Percentiles rank a stretch among this genome's conserved stretches.
Evolutionary conservation across 2,329 filamentous ascomycete genomes (phyloP).

Genomic region (Colletotrichum sp.): DNA sequence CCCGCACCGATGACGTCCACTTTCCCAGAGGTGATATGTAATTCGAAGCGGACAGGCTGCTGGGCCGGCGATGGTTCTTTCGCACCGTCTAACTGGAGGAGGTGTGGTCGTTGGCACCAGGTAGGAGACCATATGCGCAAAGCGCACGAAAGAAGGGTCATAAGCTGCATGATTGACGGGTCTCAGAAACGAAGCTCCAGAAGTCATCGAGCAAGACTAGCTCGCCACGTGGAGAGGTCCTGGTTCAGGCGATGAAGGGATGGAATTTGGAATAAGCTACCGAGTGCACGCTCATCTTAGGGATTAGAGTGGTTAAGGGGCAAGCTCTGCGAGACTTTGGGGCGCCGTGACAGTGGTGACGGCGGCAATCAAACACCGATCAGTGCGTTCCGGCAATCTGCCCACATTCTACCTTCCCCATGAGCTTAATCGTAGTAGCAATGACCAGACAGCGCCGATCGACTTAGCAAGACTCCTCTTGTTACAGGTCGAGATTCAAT

Average conservation of each 20-base stretch:
- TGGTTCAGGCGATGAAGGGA: not conserved
- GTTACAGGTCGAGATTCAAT: not conserved
- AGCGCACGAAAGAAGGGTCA: not conserved
- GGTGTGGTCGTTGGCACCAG: not conserved
- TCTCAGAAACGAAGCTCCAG: not conserved
- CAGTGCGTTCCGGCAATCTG: not conserved
- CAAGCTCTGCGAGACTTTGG: not conserved
- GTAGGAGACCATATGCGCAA: not conserved
- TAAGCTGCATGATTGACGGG: not conserved
- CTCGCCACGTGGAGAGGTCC: not conserved
- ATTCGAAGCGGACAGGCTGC: not conserved
- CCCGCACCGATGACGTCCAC: not conserved
- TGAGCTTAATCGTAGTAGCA: not conserved
- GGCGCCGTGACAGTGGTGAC: not conserved
- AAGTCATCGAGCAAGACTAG: not conserved
- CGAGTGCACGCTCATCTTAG: not conserved
- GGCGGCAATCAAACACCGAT: not conserved
- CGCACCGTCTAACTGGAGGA: not conserved
- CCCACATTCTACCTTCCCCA: not conserved
- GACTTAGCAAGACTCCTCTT: no score
- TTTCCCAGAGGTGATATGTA: not conserved
- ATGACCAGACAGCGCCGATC: not conserved
- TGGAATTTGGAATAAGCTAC: not conserved
- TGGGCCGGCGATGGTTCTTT: fast-evolving
- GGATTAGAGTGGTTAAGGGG: not conserved